Evolutionary conservation across 2,329 filamentous ascomycete genomes (phyloP).

Genomic region (Ceratocystis papillata): DNA sequence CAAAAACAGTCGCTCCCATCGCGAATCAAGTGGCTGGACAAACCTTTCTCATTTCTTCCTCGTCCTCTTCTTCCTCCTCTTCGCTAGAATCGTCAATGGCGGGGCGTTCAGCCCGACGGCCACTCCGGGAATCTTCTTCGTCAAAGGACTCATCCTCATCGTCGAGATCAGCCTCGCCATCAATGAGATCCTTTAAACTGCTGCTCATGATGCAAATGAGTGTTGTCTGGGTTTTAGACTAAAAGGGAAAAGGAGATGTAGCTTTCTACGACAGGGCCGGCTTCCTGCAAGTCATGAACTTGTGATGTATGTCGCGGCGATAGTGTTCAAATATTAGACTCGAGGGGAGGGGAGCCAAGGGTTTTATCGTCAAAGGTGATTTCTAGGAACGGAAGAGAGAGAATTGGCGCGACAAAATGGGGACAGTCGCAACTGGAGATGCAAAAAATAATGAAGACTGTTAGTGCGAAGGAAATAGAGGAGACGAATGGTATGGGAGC

Average conservation of each 20-base stretch:
- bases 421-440: neutral
- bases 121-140: slow-evolving; percentile 49
- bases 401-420: neutral
- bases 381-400: neutral
- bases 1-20: neutral
- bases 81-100: slow-evolving; percentile 65
- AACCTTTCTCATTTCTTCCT: slow-evolving; percentile 73
- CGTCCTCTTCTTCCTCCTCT: slow-evolving; percentile 85
- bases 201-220: slow-evolving; percentile 41
- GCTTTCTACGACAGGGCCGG: neutral
- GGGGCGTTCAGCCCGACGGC: slow-evolving; percentile 9
- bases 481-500: neutral
- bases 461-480: neutral
- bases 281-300: neutral
- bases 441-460: neutral
- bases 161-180: slow-evolving; percentile 75
- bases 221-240: neutral
- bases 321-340: neutral
- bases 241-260: neutral
- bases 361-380: too few species aligned
- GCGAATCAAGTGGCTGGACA: slow-evolving; percentile 23
- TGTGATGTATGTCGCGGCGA: neutral
- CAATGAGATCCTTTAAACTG: slow-evolving; percentile 64
- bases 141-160: slow-evolving; percentile 76
- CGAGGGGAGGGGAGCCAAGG: neutral